A percentile compares a stretch with the other conserved stretches of the same genome.
Conservation (phyloP, 1,139 yeast genomes). For the Meyerozyma smithsonii region DNA sequence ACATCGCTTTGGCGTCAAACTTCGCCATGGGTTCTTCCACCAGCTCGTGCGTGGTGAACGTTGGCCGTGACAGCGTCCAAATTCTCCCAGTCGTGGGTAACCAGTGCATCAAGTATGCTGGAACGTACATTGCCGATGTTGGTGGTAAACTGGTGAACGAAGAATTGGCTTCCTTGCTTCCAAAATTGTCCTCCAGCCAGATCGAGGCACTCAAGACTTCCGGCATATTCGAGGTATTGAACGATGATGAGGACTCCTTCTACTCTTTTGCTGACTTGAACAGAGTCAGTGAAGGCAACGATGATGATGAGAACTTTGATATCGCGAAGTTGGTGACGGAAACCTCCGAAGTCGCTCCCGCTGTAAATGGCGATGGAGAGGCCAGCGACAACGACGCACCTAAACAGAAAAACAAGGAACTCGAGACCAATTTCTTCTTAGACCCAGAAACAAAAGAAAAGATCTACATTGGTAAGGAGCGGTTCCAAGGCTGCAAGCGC, state of each 20-base stretch:
- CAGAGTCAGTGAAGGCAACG: slow-evolving; percentile 23
- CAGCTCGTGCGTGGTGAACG: slow-evolving; percentile 69
- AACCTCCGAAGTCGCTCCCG: slow-evolving; percentile 28
- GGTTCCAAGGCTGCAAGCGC: slow-evolving; percentile 72
- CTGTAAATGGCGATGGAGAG: slow-evolving; percentile 8
- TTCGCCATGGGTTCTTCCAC: slow-evolving; percentile 64
- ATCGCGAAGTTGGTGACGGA: slow-evolving; percentile 83
- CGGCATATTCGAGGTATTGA: slow-evolving; percentile 69
- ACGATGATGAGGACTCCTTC: slow-evolving; percentile 53
- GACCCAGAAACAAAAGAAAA: slow-evolving; percentile 45
- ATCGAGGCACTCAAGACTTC: slow-evolving; percentile 74
- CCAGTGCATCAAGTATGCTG: slow-evolving; percentile 53
- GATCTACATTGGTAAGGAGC: slow-evolving; percentile 72
- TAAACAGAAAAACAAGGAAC: slow-evolving; percentile 48
- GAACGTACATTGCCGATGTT: slow-evolving; percentile 35
- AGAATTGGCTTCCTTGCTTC: slow-evolving; percentile 47
- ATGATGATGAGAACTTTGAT: slow-evolving; percentile 72
- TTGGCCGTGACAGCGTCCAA: slow-evolving; percentile 74
- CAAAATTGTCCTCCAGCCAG: slow-evolving; percentile 53
- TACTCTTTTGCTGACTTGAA: slow-evolving; percentile 51
- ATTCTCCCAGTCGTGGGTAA: slow-evolving; percentile 75
- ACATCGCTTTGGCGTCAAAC: slow-evolving; percentile 64
- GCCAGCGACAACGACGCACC: slow-evolving; percentile 19
- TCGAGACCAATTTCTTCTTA: slow-evolving; percentile 61
- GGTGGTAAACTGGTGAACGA: slow-evolving; percentile 69